Conservation (phyloP, 2,329 filamentous ascomycete species). For the Lojkania enalia region DNA sequence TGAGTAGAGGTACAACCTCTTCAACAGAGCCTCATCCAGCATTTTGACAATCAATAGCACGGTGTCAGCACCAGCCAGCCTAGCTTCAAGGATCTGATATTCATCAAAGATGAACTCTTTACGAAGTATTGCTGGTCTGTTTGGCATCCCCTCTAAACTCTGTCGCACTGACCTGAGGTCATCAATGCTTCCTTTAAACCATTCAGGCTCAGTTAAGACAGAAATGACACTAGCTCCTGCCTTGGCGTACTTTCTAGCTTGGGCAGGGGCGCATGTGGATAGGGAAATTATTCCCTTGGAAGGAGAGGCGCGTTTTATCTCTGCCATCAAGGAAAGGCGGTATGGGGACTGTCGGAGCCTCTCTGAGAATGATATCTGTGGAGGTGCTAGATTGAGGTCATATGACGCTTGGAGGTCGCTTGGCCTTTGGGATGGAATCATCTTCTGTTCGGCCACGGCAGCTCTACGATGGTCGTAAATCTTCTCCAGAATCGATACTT, state of each 20-base stretch:
- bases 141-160: slow-evolving; percentile 86
- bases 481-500: slow-evolving; percentile 83
- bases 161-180: slow-evolving; percentile 86
- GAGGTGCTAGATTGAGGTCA: slow-evolving; percentile 80
- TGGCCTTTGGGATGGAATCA: slow-evolving; percentile 80
- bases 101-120: slow-evolving; percentile 99
- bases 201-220: slow-evolving; percentile 96
- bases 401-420: slow-evolving; percentile 86
- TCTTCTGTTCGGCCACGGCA: slow-evolving; percentile 77
- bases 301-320: slow-evolving; percentile 95
- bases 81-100: slow-evolving; percentile 94
- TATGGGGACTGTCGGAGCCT: slow-evolving; percentile 81
- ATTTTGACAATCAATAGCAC: slow-evolving; percentile 98
- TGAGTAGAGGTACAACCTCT: slow-evolving; percentile 84
- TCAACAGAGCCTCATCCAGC: slow-evolving; percentile 75
- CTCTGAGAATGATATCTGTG: slow-evolving; percentile 77
- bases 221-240: slow-evolving; percentile 97
- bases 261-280: slow-evolving; percentile 81
- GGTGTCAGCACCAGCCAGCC: slow-evolving; percentile 90
- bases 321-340: slow-evolving; percentile 90
- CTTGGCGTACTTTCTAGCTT: slow-evolving; percentile 88
- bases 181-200: slow-evolving; percentile 98
- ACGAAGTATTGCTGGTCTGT: slow-evolving; percentile 85
- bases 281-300: slow-evolving; percentile 94
- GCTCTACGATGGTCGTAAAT: slow-evolving; percentile 84